These are phyloP conservation scores for Gnomoniopsis smithogilvyi DNA, from an alignment of 2,329 filamentous ascomycete genomes.

Conservation along the genomic window DNA sequence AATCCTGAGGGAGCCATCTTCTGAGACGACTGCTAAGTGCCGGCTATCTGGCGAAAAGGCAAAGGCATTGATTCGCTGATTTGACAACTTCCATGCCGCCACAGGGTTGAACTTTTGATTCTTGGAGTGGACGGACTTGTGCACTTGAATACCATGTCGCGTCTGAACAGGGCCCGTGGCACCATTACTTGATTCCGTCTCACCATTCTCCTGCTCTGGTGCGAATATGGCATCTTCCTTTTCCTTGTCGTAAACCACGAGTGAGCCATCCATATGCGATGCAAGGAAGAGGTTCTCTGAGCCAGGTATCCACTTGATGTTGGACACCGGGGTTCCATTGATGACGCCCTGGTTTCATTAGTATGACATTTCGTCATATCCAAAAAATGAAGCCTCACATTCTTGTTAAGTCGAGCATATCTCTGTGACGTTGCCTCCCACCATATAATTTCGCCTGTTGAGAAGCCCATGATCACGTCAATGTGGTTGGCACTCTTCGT, in stretches of 20 bases:
- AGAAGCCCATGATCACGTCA: conserved; percentile 93
- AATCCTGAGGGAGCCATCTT: conserved; percentile 85
- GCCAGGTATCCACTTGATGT: conserved; percentile 90
- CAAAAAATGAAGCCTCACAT: conserved; percentile 48
- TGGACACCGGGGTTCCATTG: conserved; percentile 78
- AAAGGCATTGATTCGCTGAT: conserved; percentile 86
- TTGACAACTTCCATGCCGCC: conserved; percentile 87
- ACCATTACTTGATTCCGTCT: conserved; percentile 42
- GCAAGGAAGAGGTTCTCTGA: conserved; percentile 92
- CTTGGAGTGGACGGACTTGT: conserved; percentile 89
- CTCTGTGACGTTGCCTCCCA: conserved; percentile 96
- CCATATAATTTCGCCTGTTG: conserved; percentile 96
- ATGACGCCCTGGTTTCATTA: conserved; percentile 66
- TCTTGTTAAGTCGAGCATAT: conserved; percentile 95
- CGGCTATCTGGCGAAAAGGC: conserved; percentile 87
- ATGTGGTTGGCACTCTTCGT: conserved; percentile 80
- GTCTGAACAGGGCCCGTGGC: conserved; percentile 31
- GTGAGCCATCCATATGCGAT: conserved; percentile 83
- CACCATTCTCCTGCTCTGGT: conserved; percentile 72
- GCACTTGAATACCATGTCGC: conserved; percentile 60
- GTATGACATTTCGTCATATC: conserved; percentile 11
- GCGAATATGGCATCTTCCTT: conserved; percentile 83
- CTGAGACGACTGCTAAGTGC: conserved; percentile 84
- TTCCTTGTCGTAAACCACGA: conserved; percentile 96
- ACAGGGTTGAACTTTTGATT: conserved; percentile 94